These are phyloP conservation scores for Priceomyces melissophilus DNA, from an alignment of 805 yeast species.

Conservation along the genomic window DNA sequence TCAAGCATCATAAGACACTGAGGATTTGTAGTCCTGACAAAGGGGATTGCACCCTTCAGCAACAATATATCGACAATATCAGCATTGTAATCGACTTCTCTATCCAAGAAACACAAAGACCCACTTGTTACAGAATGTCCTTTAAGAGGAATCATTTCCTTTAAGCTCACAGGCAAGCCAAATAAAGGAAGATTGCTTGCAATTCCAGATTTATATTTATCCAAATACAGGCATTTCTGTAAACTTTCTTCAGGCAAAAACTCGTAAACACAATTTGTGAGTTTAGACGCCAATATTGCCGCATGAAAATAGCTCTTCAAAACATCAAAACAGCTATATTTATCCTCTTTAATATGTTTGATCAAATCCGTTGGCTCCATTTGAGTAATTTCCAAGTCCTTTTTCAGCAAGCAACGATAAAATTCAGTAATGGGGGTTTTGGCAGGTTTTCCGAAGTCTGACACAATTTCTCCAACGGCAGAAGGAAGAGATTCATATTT, in stretches of 20 bases:
- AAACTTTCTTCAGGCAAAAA: conserved; percentile 15
- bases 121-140: conserved; percentile 15
- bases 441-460: conserved; percentile 19
- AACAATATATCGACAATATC: conserved; percentile 13
- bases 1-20: conserved; percentile 51
- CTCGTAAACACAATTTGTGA: conserved; percentile 16
- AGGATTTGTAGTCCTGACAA: conserved; percentile 54
- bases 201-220: conserved; percentile 9
- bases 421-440: conserved; percentile 15
- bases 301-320: conserved; percentile 17
- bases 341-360: conserved; percentile 9
- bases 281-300: conserved; percentile 15
- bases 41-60: conserved; percentile 48
- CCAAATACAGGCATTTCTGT: conserved; percentile 15
- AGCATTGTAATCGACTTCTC: conserved; percentile 17
- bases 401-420: conserved; percentile 9
- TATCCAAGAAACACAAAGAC: conserved; percentile 12
- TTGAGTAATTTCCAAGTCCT: conserved; percentile 14
- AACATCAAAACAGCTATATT: conserved; percentile 13
- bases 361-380: conserved; percentile 15
- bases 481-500: conserved; percentile 13
- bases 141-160: conserved; percentile 19
- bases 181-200: conserved; percentile 10
- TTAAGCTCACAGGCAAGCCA: conserved; percentile 21
- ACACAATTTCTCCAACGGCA: conserved; percentile 14